phyloP scores from a whole-genome alignment of 495 filamentous ascomycete genomes.

The Cryomyces minteri region DNA sequence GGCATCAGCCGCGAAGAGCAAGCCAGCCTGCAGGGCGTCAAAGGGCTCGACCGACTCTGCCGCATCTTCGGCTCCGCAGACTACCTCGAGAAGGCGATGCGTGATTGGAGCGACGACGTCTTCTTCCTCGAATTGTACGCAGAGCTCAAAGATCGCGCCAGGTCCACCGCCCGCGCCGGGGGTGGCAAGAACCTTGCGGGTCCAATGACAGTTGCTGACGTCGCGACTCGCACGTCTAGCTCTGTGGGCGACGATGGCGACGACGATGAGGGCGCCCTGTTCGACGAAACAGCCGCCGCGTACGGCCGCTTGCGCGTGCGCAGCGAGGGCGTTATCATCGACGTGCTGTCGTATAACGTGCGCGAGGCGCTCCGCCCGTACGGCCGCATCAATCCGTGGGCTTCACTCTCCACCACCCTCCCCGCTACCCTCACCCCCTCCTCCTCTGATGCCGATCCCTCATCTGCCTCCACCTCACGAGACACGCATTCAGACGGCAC shows the following conservation, averaged over 20 bases:
- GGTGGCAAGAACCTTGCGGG: conserved; percentile 47
- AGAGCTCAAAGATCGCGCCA: conserved; percentile 60
- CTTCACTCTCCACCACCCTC: conserved; percentile 8
- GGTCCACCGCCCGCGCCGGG: conserved; percentile 32
- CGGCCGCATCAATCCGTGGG: conserved; percentile 17
- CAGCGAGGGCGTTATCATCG: conserved; percentile 61
- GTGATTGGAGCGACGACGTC: conserved; percentile 88
- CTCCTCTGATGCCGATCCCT: not conserved
- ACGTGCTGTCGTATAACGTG: conserved; percentile 48
- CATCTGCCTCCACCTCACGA: too few relatives aligned
- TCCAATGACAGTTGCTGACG: conserved; percentile 52
- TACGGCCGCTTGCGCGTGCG: conserved; percentile 49
- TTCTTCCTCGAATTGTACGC: conserved; percentile 93
- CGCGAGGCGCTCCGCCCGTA: conserved; percentile 59
- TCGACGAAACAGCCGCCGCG: conserved; percentile 75
- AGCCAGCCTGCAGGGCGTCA: conserved; percentile 62
- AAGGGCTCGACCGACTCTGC: conserved; percentile 73
- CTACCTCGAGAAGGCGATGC: conserved; percentile 72
- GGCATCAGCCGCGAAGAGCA: conserved; percentile 56
- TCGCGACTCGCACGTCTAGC: conserved; percentile 56
- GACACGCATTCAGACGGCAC: not conserved
- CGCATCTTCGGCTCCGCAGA: conserved; percentile 84
- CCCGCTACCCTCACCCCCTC: conserved; percentile 6
- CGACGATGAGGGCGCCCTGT: conserved; percentile 45
- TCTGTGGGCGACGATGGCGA: conserved; percentile 40